These are phyloP conservation scores for Globisporangium spiculum DNA, from an alignment of 352 stramenopile genomes.

Conservation along the genomic window DNA sequence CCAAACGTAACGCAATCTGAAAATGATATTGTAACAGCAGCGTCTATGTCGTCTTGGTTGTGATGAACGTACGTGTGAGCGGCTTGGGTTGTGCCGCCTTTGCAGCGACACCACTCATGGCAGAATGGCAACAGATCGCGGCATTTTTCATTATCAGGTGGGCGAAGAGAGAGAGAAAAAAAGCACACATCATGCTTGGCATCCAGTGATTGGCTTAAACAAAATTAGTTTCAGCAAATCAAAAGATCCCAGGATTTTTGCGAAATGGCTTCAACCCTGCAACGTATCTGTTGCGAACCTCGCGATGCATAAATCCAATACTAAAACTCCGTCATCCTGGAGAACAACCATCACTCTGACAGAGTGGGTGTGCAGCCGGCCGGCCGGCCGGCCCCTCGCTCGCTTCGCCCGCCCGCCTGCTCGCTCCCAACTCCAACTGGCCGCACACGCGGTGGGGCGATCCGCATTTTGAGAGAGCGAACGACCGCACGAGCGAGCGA, in stretches of 20 bases:
- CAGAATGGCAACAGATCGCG: not conserved
- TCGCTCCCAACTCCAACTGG: not conserved
- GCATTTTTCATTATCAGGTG: not conserved
- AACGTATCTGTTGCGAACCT: not conserved
- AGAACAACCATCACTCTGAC: not conserved
- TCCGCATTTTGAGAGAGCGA: conserved; percentile 14
- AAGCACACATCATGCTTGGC: not conserved
- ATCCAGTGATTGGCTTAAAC: not conserved
- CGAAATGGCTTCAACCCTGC: not conserved
- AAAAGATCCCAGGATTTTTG: not conserved
- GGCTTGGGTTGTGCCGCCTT: not conserved
- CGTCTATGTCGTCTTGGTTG: not conserved
- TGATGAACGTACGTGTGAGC: not conserved
- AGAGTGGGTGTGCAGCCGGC: not conserved
- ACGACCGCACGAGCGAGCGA: conserved; percentile 3
- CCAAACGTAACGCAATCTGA: not conserved
- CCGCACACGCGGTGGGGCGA: not conserved
- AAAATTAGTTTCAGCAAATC: not conserved
- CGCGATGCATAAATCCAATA: not conserved
- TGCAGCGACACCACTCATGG: not conserved
- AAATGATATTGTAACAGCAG: not conserved
- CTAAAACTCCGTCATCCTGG: not conserved
- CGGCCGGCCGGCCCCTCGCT: not conserved
- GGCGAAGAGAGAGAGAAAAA: not conserved
- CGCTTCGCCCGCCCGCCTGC: not conserved